Base-by-base conservation (phyloP, 139 green algal genomes). In the Coccomyxa sp. region DNA sequence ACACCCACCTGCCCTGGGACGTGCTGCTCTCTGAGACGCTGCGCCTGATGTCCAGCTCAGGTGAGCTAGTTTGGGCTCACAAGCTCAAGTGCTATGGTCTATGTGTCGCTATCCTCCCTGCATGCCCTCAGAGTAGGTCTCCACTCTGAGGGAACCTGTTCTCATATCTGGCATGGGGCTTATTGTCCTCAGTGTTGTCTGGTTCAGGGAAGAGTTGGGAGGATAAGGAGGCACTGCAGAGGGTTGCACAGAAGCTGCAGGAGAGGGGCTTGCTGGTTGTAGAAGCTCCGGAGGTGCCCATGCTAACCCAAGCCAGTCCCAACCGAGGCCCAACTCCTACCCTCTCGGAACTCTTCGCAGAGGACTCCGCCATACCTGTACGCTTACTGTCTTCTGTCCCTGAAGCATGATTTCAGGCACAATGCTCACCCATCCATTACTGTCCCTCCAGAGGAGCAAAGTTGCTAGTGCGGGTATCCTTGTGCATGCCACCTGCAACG, bases 1-100 rank as follows among this genome's bases (percentile, higher is more conserved):
- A 93, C 83, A 80, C 81, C 58, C 91, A 91, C 83, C 79, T 92
- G 58, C 76, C 84, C 16, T 93, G 89, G 90, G 28, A 51, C 7
- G 17, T 67, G 12, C 83, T 93, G 66, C 71, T 86, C 25, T 12
- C 17, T 10, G 45, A 81, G 9, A 66, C 82, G 11, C 23, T 51
- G 18, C 77, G 38, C 0, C 58, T 90, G 38, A 60, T 92, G 66
- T 17, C 17, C 13, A 76, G 21, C 10, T 66, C 79, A 71, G 86
- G 83, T 82, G 31, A 71, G 32, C 60, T 58, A 13, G 28, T 10
- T 13, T 23, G 23, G 17, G 18, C 79, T 38, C 25, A 30, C 31
- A 1, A 27, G 58, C 13, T 28, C 79, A 76, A 12, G 57, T 58
- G 30, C 12, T 76, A 45, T 59, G 76, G 14, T 57, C 13, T 30